Evolutionary conservation across 1,284 basidiomycete species (phyloP), one percentile per base, ranked within the genome.

Genomic region (Vanrija humicola): DNA sequence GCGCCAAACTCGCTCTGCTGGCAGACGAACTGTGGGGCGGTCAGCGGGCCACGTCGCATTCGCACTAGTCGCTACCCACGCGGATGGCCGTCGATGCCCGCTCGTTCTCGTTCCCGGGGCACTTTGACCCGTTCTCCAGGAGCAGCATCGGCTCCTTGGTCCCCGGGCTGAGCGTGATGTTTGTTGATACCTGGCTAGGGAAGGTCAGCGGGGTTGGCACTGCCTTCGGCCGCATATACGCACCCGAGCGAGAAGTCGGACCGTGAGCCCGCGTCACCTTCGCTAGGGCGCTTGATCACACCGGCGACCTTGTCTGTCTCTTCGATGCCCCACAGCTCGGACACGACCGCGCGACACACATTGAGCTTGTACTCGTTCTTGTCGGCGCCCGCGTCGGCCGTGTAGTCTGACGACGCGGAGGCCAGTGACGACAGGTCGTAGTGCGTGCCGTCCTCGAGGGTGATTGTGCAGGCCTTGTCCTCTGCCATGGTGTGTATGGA

Each of bases 301-400:
- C 68, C 75, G 21, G 68, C 75, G 1, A 76, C 71, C 8, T 63
- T 59, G 18, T 66, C 66, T 46, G 68, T 56, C 23, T 74, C 67
- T 14, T 72, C 71, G 6, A 75, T 46, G 48, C 70, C 66, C 66
- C 71, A 75, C 44, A 74, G 50, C 53, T 76, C 74, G 19, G 64
- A 64, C 1, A 74, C 67, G 25, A 77, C 73, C 8, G 62, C 55
- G 34, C 74, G 63, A 54, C 75, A 77, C 21, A 76, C 72, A 55
- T 77, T 77, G 46, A 77, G 61, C 48, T 72, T 69, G 59, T 68
- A 77, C 26, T 51, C 64, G 29, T 58, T 60, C 26, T 48, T 46
- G 45, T 34, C 38, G 26, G 29, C 25, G n/a, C 67, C 66, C 10
- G 64, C 63, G 43, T 58, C 51, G 21, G 67, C 64, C n/a, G 57